Evolutionary conservation across 2,329 filamentous ascomycete genomes (phyloP).

Genomic region (Aspergillus sp.): DNA sequence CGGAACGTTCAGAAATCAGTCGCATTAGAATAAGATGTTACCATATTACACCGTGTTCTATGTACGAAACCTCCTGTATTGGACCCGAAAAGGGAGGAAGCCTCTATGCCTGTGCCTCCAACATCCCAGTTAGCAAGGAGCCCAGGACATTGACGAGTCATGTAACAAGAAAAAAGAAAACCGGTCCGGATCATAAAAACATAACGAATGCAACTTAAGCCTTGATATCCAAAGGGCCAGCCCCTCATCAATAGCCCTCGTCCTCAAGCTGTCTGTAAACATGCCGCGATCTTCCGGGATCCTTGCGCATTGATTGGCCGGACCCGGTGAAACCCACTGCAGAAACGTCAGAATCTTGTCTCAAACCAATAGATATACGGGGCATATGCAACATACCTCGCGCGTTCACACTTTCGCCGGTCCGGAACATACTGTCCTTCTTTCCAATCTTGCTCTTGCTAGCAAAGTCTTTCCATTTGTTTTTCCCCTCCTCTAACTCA

Average conservation of each 20-base stretch:
- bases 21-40: background rate
- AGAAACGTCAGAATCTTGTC: conserved; percentile 18
- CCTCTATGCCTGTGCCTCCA: conserved; percentile 9
- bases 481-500: conserved; percentile 83
- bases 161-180: conserved; percentile 4
- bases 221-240: background rate
- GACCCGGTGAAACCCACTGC: conserved; percentile 93
- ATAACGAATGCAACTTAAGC: conserved; percentile 1
- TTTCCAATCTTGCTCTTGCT: conserved; percentile 64
- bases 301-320: conserved; percentile 92
- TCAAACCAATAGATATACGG: background rate
- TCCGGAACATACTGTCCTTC: conserved; percentile 97
- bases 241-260: conserved; percentile 42
- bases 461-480: conserved; percentile 90
- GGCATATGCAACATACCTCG: conserved; percentile 56
- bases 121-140: conserved; percentile 13
- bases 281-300: conserved; percentile 72
- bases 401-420: conserved; percentile 75
- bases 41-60: background rate
- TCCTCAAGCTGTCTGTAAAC: conserved; percentile 75
- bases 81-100: background rate
- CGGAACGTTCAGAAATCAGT: too few relatives aligned
- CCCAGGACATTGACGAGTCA: conserved; percentile 6
- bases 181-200: background rate
- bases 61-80: conserved; percentile 1